Percentiles rank a stretch among this genome's conserved stretches.
Evolutionary conservation across 148 eudicot species (phyloP).

Genomic region (Dysphania ambrosioides): DNA sequence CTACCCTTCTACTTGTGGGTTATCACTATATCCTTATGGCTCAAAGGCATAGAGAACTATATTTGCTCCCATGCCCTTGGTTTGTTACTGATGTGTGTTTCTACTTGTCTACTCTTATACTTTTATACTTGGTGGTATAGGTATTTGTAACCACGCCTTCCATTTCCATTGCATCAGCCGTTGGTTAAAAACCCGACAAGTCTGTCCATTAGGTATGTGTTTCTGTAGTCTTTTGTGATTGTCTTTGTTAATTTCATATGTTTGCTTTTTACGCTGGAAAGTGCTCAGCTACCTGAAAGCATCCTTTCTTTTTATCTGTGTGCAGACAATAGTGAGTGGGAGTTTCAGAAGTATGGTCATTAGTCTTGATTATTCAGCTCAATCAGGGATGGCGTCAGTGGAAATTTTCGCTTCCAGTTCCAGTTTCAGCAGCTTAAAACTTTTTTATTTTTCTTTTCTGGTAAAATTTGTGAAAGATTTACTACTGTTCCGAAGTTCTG

Average conservation of each 20-base stretch:
- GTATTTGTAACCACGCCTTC: conserved; percentile 61
- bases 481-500: not conserved
- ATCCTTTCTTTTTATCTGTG: not conserved
- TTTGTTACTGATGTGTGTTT: too few species aligned
- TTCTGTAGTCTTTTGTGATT: not conserved
- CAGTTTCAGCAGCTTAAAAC: too few species aligned
- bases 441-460: not conserved
- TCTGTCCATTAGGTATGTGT: conserved; percentile 78
- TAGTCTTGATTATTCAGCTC: conserved; percentile 19
- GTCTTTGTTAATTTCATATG: not conserved
- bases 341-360: conserved; percentile 89
- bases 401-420: not conserved
- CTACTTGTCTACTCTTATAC: too few species aligned
- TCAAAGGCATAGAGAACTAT: too few species aligned
- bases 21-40: too few species aligned
- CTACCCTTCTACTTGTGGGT: too few species aligned
- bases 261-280: not conserved
- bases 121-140: not conserved
- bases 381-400: not conserved
- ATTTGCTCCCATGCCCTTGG: not conserved
- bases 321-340: conserved; percentile 94
- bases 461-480: not conserved
- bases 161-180: conserved; percentile 95
- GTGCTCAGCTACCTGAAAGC: not conserved
- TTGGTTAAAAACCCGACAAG: conserved; percentile 95